A percentile compares a stretch with the other conserved stretches of the same genome.
Evolutionary conservation across 2,329 filamentous ascomycete species (phyloP).

Genomic region (Aureobasidium lini): DNA sequence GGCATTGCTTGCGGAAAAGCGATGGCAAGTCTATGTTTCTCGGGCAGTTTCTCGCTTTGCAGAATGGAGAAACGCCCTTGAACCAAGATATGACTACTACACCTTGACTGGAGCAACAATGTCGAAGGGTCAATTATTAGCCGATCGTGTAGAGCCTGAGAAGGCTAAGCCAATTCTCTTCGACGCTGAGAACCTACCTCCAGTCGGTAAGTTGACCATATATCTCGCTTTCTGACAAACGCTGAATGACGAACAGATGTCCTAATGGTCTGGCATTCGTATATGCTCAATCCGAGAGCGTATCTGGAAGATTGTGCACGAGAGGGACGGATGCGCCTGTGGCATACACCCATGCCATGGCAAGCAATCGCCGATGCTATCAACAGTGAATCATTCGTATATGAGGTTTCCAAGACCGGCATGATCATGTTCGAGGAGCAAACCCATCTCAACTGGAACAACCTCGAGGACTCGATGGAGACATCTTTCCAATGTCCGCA

Average conservation of each 20-base stretch:
- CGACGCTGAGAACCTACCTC: constrained; percentile 44
- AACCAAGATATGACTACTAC: constrained; percentile 19
- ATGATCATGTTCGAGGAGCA: constrained; percentile 39
- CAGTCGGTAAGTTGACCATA: constrained; percentile 44
- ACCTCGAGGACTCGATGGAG: constrained; percentile 41
- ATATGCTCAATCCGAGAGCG: constrained; percentile 68
- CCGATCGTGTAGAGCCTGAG: not conserved
- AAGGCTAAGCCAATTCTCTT: not conserved
- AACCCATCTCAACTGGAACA: constrained; percentile 54
- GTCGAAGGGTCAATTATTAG: not conserved
- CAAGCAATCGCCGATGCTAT: constrained; percentile 50
- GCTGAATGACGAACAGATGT: constrained; percentile 47
- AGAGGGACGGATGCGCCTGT: constrained; percentile 47
- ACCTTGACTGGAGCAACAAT: not conserved
- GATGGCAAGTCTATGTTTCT: constrained; percentile 64
- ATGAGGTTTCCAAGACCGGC: constrained; percentile 40
- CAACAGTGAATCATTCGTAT: constrained; percentile 50
- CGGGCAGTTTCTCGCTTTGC: constrained; percentile 62
- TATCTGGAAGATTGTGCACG: constrained; percentile 69
- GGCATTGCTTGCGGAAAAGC: constrained; percentile 58
- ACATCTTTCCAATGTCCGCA: constrained; percentile 50
- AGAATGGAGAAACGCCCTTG: constrained; percentile 51
- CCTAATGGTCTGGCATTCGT: constrained; percentile 71
- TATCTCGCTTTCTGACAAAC: not conserved
- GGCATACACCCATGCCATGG: constrained; percentile 63